Evolutionary conservation across 164 flowering plant genomes (phyloP).

Genomic region (Dillenia turbinata): DNA sequence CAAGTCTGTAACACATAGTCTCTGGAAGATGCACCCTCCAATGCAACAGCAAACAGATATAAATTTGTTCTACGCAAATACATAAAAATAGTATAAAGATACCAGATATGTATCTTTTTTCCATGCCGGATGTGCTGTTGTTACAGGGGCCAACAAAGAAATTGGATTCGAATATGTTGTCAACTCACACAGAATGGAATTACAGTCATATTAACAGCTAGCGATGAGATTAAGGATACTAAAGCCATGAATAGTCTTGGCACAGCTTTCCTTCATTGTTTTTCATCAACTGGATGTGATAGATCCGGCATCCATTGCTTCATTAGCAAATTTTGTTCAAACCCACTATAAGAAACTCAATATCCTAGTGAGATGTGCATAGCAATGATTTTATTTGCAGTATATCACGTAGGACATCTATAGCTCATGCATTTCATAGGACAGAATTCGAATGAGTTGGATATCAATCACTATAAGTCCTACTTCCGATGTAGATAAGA

Average conservation of each 20-base stretch:
- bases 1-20: no score
- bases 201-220: constrained; percentile 34
- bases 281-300: constrained; percentile 47
- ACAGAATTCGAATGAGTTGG: no score
- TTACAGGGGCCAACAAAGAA: constrained; percentile 62
- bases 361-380: constrained; percentile 24
- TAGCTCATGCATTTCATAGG: no score
- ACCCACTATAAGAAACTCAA: constrained; percentile 36
- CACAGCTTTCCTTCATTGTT: constrained; percentile 17
- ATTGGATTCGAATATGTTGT: constrained; percentile 49
- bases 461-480: background rate
- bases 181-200: constrained; percentile 48
- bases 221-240: constrained; percentile 41
- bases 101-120: no score
- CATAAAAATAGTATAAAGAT: no score
- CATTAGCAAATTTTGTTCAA: constrained; percentile 26
- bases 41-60: no score
- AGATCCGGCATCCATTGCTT: constrained; percentile 30
- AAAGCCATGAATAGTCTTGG: constrained; percentile 34
- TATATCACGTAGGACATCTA: no score
- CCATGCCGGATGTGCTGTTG: constrained; percentile 49
- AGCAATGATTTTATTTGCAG: no score
- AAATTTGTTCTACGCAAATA: no score
- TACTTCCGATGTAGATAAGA: background rate
- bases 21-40: no score